Conservation (phyloP, 768 basidiomycete genomes). For the Suillus plorans region DNA sequence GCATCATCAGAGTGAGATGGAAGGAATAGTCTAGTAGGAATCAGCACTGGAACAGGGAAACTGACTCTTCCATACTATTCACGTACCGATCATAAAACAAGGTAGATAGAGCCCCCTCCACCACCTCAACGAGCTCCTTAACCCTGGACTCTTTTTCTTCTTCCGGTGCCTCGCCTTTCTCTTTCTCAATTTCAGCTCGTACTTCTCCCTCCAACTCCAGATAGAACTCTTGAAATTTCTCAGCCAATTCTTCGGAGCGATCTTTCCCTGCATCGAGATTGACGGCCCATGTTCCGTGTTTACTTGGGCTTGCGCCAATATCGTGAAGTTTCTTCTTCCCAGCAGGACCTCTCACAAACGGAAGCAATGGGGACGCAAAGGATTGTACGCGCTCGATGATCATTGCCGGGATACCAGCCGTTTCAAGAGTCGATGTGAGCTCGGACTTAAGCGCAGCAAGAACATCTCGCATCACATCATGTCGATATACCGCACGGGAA, state of each 20-base stretch:
- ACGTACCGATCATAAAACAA: slow-evolving; percentile 83
- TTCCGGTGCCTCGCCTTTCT: slow-evolving; percentile 17
- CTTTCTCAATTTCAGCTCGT: slow-evolving; percentile 27
- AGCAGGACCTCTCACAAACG: slow-evolving; percentile 45
- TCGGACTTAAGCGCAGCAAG: slow-evolving; percentile 55
- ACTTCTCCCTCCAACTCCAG: slow-evolving; percentile 64
- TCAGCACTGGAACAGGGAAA: slow-evolving; percentile 3
- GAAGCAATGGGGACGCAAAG: slow-evolving; percentile 54
- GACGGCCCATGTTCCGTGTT: slow-evolving; percentile 35
- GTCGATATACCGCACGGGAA: slow-evolving; percentile 47
- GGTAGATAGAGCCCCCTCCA: slow-evolving; percentile 71
- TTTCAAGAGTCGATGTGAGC: slow-evolving; percentile 44
- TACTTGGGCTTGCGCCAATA: slow-evolving; percentile 23
- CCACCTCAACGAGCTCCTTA: slow-evolving; percentile 62
- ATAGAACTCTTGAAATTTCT: slow-evolving; percentile 74
- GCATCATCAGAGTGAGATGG: slow-evolving; percentile 74
- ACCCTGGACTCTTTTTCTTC: slow-evolving; percentile 44
- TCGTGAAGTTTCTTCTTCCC: slow-evolving; percentile 34
- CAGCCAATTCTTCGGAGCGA: slow-evolving; percentile 49
- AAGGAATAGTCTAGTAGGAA: slow-evolving; percentile 63
- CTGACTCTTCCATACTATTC: background rate
- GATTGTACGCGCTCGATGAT: slow-evolving; percentile 57
- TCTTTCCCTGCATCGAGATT: slow-evolving; percentile 39
- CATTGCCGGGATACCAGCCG: slow-evolving; percentile 49
- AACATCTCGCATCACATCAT: slow-evolving; percentile 55